A percentile compares a stretch with the other conserved stretches of the same genome.
These are phyloP conservation scores for Termitomyces sp. DNA, from an alignment of 768 basidiomycete species.

Conservation along the genomic window DNA sequence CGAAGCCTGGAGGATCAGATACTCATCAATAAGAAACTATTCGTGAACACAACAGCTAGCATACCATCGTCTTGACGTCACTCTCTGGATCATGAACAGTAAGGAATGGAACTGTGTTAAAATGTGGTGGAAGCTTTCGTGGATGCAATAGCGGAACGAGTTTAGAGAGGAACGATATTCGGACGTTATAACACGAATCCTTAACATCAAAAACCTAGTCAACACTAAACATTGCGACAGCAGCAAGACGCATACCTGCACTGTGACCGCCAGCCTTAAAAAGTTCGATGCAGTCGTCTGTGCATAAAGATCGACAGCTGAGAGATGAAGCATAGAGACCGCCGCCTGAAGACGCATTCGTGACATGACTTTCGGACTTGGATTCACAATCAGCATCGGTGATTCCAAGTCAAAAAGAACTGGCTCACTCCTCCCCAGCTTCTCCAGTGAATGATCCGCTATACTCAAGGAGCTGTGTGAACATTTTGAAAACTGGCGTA, in stretches of 20 bases:
- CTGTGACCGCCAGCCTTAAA: slow-evolving; percentile 59
- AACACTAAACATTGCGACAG: not conserved
- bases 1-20: slow-evolving; percentile 35
- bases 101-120: slow-evolving; percentile 83
- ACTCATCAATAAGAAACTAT: not conserved
- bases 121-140: slow-evolving; percentile 62
- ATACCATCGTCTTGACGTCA: slow-evolving; percentile 67
- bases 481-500: slow-evolving; percentile 70
- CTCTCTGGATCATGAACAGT: slow-evolving; percentile 87
- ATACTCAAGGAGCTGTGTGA: slow-evolving; percentile 63
- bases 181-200: slow-evolving; percentile 89
- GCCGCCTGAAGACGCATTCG: slow-evolving; percentile 84
- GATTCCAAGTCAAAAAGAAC: not conserved
- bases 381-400: slow-evolving; percentile 1
- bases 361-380: slow-evolving; percentile 57
- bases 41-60: slow-evolving; percentile 11
- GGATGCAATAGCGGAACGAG: slow-evolving; percentile 56
- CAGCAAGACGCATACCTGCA: slow-evolving; percentile 56
- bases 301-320: slow-evolving; percentile 52
- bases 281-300: slow-evolving; percentile 56
- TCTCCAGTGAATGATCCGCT: slow-evolving; percentile 54
- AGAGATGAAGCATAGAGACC: slow-evolving; percentile 73
- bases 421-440: slow-evolving; percentile 40
- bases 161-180: slow-evolving; percentile 72
- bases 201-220: slow-evolving; percentile 21